Evolutionary conservation across 345 rosid species (phyloP).

Genomic region (Ceriops zippeliana): DNA sequence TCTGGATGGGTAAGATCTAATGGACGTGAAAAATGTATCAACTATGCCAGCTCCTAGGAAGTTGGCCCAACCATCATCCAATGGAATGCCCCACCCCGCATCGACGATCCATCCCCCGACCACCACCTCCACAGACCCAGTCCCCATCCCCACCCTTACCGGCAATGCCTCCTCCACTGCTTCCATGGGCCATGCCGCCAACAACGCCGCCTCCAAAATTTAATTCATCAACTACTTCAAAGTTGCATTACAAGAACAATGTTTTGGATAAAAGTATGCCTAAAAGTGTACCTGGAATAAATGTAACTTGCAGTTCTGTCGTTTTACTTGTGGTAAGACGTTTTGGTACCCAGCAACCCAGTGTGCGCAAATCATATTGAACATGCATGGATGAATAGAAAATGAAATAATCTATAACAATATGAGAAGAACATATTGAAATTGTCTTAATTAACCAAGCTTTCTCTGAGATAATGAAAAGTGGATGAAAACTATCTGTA

Average conservation of each 20-base stretch:
- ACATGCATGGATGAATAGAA: no score
- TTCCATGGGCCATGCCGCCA: conserved; percentile 29
- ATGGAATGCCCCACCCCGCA: conserved; percentile 31
- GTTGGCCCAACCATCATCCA: conserved; percentile 27
- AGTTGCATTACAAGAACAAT: conserved; percentile 22
- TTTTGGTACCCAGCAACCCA: no score
- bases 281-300: conserved; percentile 51
- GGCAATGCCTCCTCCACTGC: conserved; percentile 42
- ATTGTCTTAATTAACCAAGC: no score
- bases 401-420: no score
- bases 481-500: no score
- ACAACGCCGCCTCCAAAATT: conserved; percentile 57
- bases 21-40: conserved; percentile 29
- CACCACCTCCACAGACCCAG: conserved; percentile 41
- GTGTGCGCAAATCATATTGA: no score
- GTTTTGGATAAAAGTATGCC: conserved; percentile 26
- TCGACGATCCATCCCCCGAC: conserved; percentile 25
- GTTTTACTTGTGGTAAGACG: conserved; percentile 1
- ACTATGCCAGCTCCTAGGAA: conserved; percentile 51
- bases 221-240: conserved; percentile 45
- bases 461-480: no score
- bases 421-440: no score
- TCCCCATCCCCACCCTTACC: conserved; percentile 34
- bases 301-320: conserved; percentile 10
- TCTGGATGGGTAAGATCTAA: no score